These are phyloP conservation scores for Phytophthora colocasiae DNA, from an alignment of 352 stramenopile species.

Conservation along the genomic window DNA sequence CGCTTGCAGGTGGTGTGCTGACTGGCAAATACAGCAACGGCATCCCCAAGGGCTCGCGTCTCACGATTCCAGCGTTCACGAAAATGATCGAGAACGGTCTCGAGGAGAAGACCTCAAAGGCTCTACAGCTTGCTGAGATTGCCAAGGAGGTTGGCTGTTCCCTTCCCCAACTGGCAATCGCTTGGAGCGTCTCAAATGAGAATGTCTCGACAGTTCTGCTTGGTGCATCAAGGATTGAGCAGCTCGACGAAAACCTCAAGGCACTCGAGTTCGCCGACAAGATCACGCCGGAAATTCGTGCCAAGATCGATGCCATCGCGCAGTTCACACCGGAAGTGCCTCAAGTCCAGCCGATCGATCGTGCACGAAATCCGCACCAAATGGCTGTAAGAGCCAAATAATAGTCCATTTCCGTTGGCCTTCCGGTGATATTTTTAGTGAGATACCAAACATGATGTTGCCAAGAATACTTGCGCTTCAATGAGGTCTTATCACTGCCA, in stretches of 20 bases:
- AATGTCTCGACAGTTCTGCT: constrained; percentile 66
- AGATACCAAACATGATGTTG: neutral
- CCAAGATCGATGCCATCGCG: constrained; percentile 68
- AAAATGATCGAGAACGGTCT: constrained; percentile 47
- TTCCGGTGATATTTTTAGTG: constrained; percentile 15
- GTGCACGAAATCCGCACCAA: constrained; percentile 36
- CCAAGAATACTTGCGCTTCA: constrained; percentile 27
- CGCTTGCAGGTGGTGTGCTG: constrained; percentile 50
- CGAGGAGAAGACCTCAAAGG: constrained; percentile 55
- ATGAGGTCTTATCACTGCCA: constrained; percentile 15
- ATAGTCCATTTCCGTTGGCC: too few relatives aligned
- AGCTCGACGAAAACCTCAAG: constrained; percentile 74
- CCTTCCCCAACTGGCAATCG: constrained; percentile 58
- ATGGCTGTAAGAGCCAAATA: constrained; percentile 27
- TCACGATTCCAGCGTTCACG: constrained; percentile 45
- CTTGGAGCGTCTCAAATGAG: constrained; percentile 56
- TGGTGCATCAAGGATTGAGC: constrained; percentile 54
- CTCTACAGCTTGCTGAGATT: constrained; percentile 46
- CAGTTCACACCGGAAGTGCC: constrained; percentile 55
- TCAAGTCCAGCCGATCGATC: too few relatives aligned
- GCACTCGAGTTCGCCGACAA: constrained; percentile 58
- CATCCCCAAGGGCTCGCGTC: constrained; percentile 50
- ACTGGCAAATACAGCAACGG: constrained; percentile 74
- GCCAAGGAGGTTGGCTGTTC: constrained; percentile 61
- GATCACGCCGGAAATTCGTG: constrained; percentile 67